These are phyloP conservation scores for Alternaria tenuissima DNA, from an alignment of 2,329 filamentous ascomycete species.

Conservation along the genomic window DNA sequence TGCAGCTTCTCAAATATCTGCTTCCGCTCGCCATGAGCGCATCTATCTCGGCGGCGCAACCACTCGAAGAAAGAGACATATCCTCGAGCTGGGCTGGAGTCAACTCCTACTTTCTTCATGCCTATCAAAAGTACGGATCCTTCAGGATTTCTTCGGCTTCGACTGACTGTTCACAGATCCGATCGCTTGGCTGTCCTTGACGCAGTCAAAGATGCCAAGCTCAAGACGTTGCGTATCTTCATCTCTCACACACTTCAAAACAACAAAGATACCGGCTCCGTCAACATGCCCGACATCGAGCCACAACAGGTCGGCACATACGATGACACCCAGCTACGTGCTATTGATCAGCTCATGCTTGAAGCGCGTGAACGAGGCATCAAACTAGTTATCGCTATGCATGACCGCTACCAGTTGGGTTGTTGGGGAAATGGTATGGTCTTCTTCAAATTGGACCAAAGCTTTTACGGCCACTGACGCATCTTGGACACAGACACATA, in stretches of 20 bases:
- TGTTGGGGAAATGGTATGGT: constrained; percentile 14
- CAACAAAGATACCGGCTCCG: constrained; percentile 15
- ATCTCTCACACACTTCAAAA: constrained; percentile 11
- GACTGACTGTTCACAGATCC: background rate
- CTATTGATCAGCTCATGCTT: constrained; percentile 14
- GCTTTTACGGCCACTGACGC: background rate
- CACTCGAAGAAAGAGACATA: background rate
- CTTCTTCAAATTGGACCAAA: too few relatives aligned
- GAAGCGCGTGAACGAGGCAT: constrained; percentile 7
- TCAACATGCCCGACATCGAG: constrained; percentile 17
- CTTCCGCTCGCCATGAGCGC: background rate
- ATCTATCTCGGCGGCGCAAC: background rate
- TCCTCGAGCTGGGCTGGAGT: background rate
- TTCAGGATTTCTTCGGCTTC: background rate
- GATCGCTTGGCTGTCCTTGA: background rate
- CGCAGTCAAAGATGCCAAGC: constrained; percentile 13
- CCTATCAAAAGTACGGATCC: background rate
- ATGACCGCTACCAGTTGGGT: constrained; percentile 14
- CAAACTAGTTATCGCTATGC: constrained; percentile 14
- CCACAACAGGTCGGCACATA: constrained; percentile 2
- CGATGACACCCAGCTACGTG: constrained; percentile 11
- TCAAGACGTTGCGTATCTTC: constrained; percentile 15
- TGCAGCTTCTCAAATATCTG: background rate
- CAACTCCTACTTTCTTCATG: background rate
- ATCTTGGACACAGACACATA: background rate